Evolutionary conservation across 148 eudicot genomes (phyloP).

Genomic region (Silene latifolia): DNA sequence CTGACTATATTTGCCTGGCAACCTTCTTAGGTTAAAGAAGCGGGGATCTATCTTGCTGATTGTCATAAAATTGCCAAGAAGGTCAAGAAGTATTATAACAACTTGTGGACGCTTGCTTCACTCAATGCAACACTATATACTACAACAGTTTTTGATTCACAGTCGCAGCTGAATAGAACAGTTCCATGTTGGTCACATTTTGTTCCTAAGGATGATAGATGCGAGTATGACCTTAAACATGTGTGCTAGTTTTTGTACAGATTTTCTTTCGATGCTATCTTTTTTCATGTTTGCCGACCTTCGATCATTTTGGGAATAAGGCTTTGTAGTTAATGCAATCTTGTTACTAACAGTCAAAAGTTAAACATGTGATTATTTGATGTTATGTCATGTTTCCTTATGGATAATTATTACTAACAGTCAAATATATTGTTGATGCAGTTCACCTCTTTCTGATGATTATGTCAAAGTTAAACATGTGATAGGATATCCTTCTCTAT

Average conservation of each 20-base stretch:
- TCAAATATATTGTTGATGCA: conserved; percentile 26
- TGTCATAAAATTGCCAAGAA: conserved; percentile 61
- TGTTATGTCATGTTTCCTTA: not conserved
- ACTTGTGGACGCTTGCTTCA: conserved; percentile 74
- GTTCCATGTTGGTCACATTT: conserved; percentile 98
- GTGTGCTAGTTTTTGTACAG: conserved; percentile 2
- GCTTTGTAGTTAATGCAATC: not conserved
- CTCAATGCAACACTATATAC: conserved; percentile 64
- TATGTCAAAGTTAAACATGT: conserved; percentile 51
- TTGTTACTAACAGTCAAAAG: not conserved
- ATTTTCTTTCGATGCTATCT: not conserved
- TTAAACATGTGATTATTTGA: not conserved
- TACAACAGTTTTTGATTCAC: conserved; percentile 55
- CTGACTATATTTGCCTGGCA: not conserved
- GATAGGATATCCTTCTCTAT: conserved; percentile 63
- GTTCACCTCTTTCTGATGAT: conserved; percentile 59
- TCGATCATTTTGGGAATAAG: not conserved
- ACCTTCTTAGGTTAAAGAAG: conserved; percentile 73
- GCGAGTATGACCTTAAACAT: conserved; percentile 49
- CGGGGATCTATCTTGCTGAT: conserved; percentile 65
- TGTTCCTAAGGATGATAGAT: conserved; percentile 47
- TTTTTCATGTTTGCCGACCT: not conserved
- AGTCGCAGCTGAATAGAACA: conserved; percentile 65
- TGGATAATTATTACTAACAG: conserved; percentile 11
- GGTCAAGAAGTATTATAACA: conserved; percentile 62